Base-by-base conservation (phyloP, 2,329 filamentous ascomycete species). In the Cyanodermella asteris region DNA sequence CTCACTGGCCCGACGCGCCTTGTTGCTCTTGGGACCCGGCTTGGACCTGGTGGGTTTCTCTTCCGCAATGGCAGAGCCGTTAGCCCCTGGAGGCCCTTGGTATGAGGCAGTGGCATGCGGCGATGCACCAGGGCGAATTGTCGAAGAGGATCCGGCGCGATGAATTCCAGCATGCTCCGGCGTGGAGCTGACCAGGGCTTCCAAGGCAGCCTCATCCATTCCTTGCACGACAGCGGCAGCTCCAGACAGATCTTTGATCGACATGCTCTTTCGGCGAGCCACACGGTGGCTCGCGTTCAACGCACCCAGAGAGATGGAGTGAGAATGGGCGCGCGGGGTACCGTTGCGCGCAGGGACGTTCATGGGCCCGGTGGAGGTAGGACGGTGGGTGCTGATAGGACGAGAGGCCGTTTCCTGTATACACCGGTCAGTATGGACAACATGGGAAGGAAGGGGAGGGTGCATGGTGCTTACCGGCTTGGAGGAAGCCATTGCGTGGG, bases 211-310 rank as follows among this genome's bases (percentile, higher is more conserved):
- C 3, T 21, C 20, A 13, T 21, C 20, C 6, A 13, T 13, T 21
- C 20, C 74, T 41, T 68, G 67, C 32, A 76, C 53, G 25, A 72
- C 75, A 16, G 75, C 73, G 33, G 84, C 56, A 27, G 75, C 77
- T 11, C 75, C 72, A 22, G 74, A 67, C 49, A 75, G 82, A 46
- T n/a, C n/a, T n/a, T n/a, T n/a, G n/a, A n/a, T n/a, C 44, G 66
- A 70, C 45, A 91, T 81, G 52, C 82, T 93, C 64, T 94, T 94
- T 40, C 87, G 70, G 42, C 84, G 77, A 39, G 77, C 81, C 37
- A 94, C 69, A 38, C 87, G 76, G 50, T 91, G 76, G 47, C 68
- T 72, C 38, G 71, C 55, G 55, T 82, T 84, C 43, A 82, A 64
- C 30, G 74, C 68, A 38, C 69, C 68, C 31, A 74, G 64, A 28